Percentiles rank a stretch among this genome's conserved stretches.
Conservation (phyloP, 306 rosid genomes). For the Lathyrus oleraceus region DNA sequence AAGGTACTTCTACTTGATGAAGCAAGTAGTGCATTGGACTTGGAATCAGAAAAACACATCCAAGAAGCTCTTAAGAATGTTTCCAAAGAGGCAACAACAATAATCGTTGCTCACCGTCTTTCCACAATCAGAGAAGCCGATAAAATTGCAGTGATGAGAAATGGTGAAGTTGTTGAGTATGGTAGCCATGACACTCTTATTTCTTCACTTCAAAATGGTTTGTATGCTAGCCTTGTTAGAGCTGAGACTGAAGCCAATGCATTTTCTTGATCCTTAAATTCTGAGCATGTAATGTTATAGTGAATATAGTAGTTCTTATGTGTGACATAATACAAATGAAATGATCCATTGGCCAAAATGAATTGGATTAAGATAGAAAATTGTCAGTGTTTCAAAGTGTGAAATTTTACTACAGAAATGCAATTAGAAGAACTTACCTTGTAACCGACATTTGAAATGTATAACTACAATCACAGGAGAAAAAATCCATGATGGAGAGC, state of each 20-base stretch:
- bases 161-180: constrained; percentile 68
- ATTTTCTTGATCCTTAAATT: constrained; percentile 43
- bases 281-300: constrained; percentile 1
- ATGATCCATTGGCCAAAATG: constrained; percentile 1
- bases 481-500: constrained; percentile 64
- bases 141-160: constrained; percentile 68
- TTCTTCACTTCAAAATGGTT: constrained; percentile 57
- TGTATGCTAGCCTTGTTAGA: constrained; percentile 67
- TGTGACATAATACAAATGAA: neutral
- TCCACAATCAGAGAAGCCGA: constrained; percentile 72
- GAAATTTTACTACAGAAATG: too few species aligned
- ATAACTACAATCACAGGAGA: constrained; percentile 34
- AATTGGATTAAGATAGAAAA: neutral
- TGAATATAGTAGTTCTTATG: neutral
- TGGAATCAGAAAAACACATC: constrained; percentile 77
- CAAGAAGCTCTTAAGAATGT: constrained; percentile 65
- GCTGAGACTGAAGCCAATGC: constrained; percentile 80
- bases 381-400: neutral
- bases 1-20: constrained; percentile 79
- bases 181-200: constrained; percentile 75
- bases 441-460: neutral
- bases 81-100: constrained; percentile 59
- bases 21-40: constrained; percentile 91
- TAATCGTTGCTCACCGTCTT: constrained; percentile 80
- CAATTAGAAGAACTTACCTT: constrained; percentile 32